These are phyloP conservation scores for Aspergillus bombycis DNA, from an alignment of 2,329 filamentous ascomycete genomes.

Conservation along the genomic window DNA sequence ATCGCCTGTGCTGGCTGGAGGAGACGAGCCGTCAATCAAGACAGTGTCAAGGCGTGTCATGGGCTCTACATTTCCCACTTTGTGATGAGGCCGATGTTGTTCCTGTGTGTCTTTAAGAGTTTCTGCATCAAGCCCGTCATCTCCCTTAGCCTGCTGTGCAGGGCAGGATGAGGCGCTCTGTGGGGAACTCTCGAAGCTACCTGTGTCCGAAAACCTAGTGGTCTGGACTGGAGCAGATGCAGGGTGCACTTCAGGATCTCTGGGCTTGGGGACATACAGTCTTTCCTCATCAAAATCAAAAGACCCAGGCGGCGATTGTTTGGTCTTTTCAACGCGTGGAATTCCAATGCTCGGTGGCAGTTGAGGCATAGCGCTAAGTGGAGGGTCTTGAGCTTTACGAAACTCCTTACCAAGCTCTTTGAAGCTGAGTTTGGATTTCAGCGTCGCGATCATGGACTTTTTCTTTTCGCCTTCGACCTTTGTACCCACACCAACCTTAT, in stretches of 20 bases:
- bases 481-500: constrained; percentile 4
- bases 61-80: constrained; percentile 2
- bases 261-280: constrained; percentile 22
- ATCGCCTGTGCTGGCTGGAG: constrained; percentile 20
- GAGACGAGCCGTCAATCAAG: constrained; percentile 22
- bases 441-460: constrained; percentile 27
- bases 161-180: constrained; percentile 13
- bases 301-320: constrained; percentile 7
- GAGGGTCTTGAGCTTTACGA: constrained; percentile 16
- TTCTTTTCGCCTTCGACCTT: constrained; percentile 21
- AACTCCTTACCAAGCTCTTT: constrained; percentile 34
- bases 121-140: neutral
- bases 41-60: constrained; percentile 14
- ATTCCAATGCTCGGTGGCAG: neutral
- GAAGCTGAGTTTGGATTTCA: constrained; percentile 35
- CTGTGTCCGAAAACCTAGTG: constrained; percentile 5
- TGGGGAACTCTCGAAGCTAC: constrained; percentile 3
- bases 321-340: neutral
- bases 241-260: constrained; percentile 11
- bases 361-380: constrained; percentile 15
- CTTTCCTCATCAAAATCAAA: constrained; percentile 15
- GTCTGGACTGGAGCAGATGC: constrained; percentile 20
- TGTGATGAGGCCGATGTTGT: constrained; percentile 11
- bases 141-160: neutral
- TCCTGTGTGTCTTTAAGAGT: neutral